A percentile compares a stretch with the other conserved stretches of the same genome.
Conservation (phyloP, 305 asterid genomes). For the Fraxinus greggii region DNA sequence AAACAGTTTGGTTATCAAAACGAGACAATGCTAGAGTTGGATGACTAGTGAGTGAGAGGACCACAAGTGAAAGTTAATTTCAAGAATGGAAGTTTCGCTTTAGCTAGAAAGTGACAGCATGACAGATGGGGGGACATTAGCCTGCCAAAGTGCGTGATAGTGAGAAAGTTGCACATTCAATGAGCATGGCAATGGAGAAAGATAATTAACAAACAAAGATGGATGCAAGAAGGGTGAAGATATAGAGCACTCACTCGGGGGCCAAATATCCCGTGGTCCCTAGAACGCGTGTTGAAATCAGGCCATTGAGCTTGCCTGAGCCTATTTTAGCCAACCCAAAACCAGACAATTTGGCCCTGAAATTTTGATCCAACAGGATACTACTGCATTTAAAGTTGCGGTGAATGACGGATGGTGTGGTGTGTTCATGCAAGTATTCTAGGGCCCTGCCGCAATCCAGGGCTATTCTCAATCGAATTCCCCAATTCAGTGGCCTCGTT, state of each 20-base stretch:
- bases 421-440: constrained; percentile 71
- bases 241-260: constrained; percentile 66
- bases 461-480: constrained; percentile 51
- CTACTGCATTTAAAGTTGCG: constrained; percentile 66
- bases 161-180: constrained; percentile 10
- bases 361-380: constrained; percentile 60
- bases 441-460: constrained; percentile 72
- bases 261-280: constrained; percentile 87
- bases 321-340: constrained; percentile 74
- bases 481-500: constrained; percentile 49
- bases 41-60: neutral
- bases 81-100: constrained; percentile 2
- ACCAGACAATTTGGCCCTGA: constrained; percentile 64
- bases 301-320: constrained; percentile 68
- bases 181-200: neutral
- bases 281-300: constrained; percentile 64
- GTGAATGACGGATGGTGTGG: constrained; percentile 68
- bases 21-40: neutral
- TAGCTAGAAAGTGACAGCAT: constrained; percentile 22
- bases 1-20: neutral
- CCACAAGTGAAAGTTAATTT: neutral
- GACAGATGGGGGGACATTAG: constrained; percentile 27
- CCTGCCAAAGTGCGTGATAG: constrained; percentile 33
- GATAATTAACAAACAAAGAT: neutral
- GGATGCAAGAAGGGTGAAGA: neutral